phyloP scores from a whole-genome alignment of 306 rosid species.

The Dalbergia cultrata region DNA sequence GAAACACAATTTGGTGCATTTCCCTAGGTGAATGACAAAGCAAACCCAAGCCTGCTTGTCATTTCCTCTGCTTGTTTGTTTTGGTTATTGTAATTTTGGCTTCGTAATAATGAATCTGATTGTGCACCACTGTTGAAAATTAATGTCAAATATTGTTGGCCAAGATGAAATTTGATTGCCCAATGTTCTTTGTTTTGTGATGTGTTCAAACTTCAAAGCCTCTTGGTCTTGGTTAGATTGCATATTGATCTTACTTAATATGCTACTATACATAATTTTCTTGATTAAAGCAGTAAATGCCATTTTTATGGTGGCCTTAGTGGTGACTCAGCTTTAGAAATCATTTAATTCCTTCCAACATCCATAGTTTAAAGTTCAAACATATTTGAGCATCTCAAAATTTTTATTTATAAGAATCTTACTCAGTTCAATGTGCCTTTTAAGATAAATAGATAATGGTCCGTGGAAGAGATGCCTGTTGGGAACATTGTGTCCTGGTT shows the following conservation, averaged over 20 bases:
- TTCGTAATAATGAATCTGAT: conserved; percentile 1
- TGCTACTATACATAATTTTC: neutral
- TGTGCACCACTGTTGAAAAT: conserved; percentile 5
- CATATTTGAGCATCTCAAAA: neutral
- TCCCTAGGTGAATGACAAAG: neutral
- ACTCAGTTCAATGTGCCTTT: conserved; percentile 37
- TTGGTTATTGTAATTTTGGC: conserved; percentile 26
- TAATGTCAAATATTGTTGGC: neutral
- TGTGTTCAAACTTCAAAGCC: conserved; percentile 31
- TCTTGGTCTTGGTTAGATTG: neutral
- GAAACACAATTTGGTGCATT: neutral
- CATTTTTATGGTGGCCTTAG: neutral
- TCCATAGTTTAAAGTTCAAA: neutral
- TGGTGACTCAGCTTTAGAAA: conserved; percentile 1
- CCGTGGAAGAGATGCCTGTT: conserved; percentile 85
- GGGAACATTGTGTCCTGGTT: conserved; percentile 78
- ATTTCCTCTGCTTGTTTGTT: conserved; percentile 2
- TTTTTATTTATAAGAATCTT: neutral
- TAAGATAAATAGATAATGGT: conserved; percentile 73
- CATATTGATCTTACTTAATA: neutral
- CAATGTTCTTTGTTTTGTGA: neutral
- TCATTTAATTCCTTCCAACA: neutral
- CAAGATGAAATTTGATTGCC: conserved; percentile 7
- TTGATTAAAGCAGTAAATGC: neutral
- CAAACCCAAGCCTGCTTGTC: neutral